phyloP scores from a whole-genome alignment of 1,139 yeast genomes.

The Yamadazyma atlantica region DNA sequence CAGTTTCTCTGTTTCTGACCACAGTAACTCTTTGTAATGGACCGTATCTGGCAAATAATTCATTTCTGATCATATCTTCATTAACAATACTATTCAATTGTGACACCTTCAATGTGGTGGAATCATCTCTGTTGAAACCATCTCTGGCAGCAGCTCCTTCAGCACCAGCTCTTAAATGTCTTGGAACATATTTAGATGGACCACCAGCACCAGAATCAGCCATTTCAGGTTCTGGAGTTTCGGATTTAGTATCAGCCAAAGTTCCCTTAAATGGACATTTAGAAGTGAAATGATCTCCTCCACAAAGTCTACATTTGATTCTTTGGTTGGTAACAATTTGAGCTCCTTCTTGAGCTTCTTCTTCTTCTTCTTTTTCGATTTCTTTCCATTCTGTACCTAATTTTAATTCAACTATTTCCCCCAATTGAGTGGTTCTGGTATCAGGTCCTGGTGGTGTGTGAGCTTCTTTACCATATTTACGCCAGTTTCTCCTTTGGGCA shows the following conservation, averaged over 20 bases:
- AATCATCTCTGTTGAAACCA: conserved; percentile 67
- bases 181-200: conserved; percentile 67
- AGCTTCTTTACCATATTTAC: conserved; percentile 80
- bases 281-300: conserved; percentile 90
- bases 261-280: conserved; percentile 96
- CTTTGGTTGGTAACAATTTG: conserved; percentile 48
- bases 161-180: conserved; percentile 66
- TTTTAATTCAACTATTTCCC: conserved; percentile 74
- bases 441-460: conserved; percentile 84
- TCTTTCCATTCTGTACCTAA: conserved; percentile 76
- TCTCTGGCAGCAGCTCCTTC: conserved; percentile 50
- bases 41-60: conserved; percentile 70
- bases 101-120: conserved; percentile 85
- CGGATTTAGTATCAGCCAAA: conserved; percentile 50
- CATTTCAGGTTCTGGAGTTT: conserved; percentile 30
- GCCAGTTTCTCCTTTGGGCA: conserved; percentile 73
- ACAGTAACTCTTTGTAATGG: conserved; percentile 78
- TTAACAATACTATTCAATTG: conserved; percentile 85
- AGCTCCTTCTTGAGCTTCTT: conserved; percentile 53
- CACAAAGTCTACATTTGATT: conserved; percentile 85
- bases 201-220: conserved; percentile 28
- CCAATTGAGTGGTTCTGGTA: conserved; percentile 82
- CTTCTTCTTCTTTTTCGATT: conserved; percentile 53
- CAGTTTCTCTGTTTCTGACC: conserved; percentile 90
- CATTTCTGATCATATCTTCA: conserved; percentile 77